Evolutionary conservation across 306 rosid species (phyloP).

Genomic region (Vicia sativa): DNA sequence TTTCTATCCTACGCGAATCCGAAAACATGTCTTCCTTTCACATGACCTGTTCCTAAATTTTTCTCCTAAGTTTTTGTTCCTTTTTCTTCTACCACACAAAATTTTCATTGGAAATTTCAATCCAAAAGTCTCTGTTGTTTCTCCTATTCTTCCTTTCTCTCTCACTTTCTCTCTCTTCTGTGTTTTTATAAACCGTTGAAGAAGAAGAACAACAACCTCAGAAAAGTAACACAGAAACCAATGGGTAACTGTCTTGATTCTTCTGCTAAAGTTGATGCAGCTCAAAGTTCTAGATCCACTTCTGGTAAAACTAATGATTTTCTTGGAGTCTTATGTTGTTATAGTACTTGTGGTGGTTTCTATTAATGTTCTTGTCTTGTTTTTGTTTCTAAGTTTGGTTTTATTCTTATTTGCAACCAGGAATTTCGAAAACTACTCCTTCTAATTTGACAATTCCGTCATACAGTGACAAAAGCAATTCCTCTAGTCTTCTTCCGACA

Average conservation of each 20-base stretch:
- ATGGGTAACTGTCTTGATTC: conserved; percentile 94
- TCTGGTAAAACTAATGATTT: conserved; percentile 47
- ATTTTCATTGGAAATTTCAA: background rate
- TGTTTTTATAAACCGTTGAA: background rate
- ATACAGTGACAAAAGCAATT: conserved; percentile 52
- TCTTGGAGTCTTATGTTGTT: background rate
- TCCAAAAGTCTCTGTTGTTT: background rate
- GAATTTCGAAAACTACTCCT: conserved; percentile 52
- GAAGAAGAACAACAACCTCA: background rate
- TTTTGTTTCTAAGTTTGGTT: background rate
- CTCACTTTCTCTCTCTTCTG: background rate
- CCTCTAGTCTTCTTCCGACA: conserved; percentile 71
- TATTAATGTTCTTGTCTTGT: background rate
- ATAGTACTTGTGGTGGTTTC: no score
- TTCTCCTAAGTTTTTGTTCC: conserved; percentile 24
- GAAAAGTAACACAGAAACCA: background rate
- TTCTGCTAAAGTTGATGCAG: conserved; percentile 73
- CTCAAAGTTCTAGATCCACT: conserved; percentile 60
- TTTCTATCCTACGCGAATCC: conserved; percentile 31
- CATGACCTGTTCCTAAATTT: background rate
- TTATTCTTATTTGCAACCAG: conserved; percentile 43
- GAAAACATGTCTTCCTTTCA: conserved; percentile 25
- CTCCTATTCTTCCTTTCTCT: background rate
- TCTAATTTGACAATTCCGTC: conserved; percentile 56
- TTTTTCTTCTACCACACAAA: conserved; percentile 7